A percentile compares a stretch with the other conserved stretches of the same genome.
phyloP scores from a whole-genome alignment of 345 rosid genomes.

The Kandelia obovata region DNA sequence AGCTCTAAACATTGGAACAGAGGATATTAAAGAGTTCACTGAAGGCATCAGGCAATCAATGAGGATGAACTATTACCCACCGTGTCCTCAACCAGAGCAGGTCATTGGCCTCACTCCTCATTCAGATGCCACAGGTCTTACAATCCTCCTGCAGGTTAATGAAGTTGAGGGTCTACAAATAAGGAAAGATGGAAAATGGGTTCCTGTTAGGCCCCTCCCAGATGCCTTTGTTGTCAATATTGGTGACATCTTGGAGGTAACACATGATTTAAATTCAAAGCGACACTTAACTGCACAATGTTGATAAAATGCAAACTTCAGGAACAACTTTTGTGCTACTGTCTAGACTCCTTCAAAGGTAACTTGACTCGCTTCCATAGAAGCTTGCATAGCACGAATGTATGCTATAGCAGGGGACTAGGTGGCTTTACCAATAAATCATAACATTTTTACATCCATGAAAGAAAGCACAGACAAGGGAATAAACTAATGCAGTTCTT shows the following conservation, averaged over 20 bases:
- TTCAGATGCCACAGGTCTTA: conserved; percentile 27
- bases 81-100: conserved; percentile 28
- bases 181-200: conserved; percentile 34
- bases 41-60: conserved; percentile 20
- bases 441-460: too few species aligned
- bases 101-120: conserved; percentile 36
- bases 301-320: too few species aligned
- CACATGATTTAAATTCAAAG: neutral
- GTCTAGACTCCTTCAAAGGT: too few species aligned
- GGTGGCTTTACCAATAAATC: too few species aligned
- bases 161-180: conserved; percentile 33
- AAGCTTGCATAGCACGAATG: too few species aligned
- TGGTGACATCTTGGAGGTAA: conserved; percentile 36
- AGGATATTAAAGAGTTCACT: conserved; percentile 22
- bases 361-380: too few species aligned
- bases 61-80: conserved; percentile 38
- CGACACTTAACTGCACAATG: too few species aligned
- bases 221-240: conserved; percentile 34
- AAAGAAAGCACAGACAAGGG: neutral
- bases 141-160: conserved; percentile 32
- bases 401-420: too few species aligned
- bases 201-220: conserved; percentile 31
- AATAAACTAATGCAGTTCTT: neutral
- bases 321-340: too few species aligned
- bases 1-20: conserved; percentile 10